Percentiles rank a stretch among this genome's conserved stretches.
phyloP scores from a whole-genome alignment of 768 basidiomycete species.

The Calocybe indica region DNA sequence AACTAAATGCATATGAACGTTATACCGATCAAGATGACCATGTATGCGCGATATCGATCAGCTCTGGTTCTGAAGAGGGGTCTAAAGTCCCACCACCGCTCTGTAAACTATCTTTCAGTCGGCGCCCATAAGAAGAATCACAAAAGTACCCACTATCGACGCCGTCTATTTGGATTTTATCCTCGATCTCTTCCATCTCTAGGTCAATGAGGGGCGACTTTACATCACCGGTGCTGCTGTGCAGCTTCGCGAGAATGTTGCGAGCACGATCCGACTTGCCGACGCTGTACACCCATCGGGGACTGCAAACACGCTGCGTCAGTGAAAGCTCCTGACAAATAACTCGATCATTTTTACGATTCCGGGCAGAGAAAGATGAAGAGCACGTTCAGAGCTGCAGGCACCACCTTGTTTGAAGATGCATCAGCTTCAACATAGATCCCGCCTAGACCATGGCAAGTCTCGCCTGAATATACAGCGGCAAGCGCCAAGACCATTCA shows the following conservation, averaged over 20 bases:
- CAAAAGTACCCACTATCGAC: constrained; percentile 31
- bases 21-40: constrained; percentile 45
- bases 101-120: constrained; percentile 12
- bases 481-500: constrained; percentile 43
- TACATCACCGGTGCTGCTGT: constrained; percentile 37
- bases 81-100: constrained; percentile 51
- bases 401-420: constrained; percentile 25
- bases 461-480: constrained; percentile 41
- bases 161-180: constrained; percentile 41
- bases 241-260: constrained; percentile 39
- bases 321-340: not conserved
- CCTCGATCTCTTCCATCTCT: constrained; percentile 49
- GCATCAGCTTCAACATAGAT: not conserved
- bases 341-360: constrained; percentile 26
- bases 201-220: constrained; percentile 46
- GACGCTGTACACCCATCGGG: constrained; percentile 46
- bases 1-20: not conserved
- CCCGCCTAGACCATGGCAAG: not conserved
- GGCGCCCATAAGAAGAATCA: not conserved
- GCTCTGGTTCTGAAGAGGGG: constrained; percentile 40
- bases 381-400: constrained; percentile 40
- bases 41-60: constrained; percentile 41
- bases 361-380: constrained; percentile 45
- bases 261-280: constrained; percentile 38
- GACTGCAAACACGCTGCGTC: constrained; percentile 19